Evolutionary conservation across 2,329 filamentous ascomycete genomes (phyloP).

Genomic region (Fusarium begoniae): DNA sequence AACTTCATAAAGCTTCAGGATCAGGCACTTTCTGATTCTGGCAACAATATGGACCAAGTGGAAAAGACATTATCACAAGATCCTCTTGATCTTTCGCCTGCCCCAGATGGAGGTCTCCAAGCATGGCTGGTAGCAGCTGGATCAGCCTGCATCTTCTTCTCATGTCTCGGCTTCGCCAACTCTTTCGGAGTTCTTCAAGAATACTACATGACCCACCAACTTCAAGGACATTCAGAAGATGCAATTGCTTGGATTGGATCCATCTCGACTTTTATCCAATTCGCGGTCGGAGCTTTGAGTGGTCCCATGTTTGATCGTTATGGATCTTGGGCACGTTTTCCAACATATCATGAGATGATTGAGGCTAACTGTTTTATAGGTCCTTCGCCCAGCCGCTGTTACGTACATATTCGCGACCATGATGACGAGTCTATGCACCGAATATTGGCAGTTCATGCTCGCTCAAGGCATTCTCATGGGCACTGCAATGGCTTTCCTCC

Average conservation of each 20-base stretch:
- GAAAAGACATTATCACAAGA: rapidly evolving
- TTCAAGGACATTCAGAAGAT: constrained; percentile 43
- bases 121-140: constrained; percentile 55
- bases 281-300: constrained; percentile 41
- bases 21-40: neutral
- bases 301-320: constrained; percentile 37
- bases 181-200: constrained; percentile 57
- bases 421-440: constrained; percentile 46
- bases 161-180: constrained; percentile 53
- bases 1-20: neutral
- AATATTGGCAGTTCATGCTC: constrained; percentile 64
- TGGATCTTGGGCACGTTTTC: constrained; percentile 18
- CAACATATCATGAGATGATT: rapidly evolving
- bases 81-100: neutral
- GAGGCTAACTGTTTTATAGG: neutral
- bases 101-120: constrained; percentile 47
- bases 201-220: constrained; percentile 53
- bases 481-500: constrained; percentile 51
- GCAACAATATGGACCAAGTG: rapidly evolving
- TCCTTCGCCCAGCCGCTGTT: constrained; percentile 24
- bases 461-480: constrained; percentile 58
- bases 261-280: constrained; percentile 48
- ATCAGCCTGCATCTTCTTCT: constrained; percentile 50
- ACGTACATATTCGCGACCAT: constrained; percentile 29
- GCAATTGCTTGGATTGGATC: constrained; percentile 57